Conservation (phyloP, 148 eudicot species). For the Cornus suecica region DNA sequence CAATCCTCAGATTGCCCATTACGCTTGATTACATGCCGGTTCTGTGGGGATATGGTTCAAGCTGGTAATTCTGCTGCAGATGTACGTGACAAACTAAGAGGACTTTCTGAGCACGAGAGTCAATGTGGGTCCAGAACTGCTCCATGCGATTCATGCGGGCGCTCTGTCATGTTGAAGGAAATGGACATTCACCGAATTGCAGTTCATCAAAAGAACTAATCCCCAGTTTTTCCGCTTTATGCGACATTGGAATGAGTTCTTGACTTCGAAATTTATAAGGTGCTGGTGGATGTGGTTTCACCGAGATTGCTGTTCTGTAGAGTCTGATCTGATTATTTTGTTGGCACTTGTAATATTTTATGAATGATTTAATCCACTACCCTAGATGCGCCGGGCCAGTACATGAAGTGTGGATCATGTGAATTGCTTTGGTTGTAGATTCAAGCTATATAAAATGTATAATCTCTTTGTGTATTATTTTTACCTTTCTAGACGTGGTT, state of each 20-base stretch:
- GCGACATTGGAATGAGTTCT: neutral
- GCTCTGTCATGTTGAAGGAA: conserved; percentile 87
- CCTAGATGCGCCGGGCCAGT: neutral
- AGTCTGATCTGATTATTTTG: neutral
- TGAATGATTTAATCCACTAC: neutral
- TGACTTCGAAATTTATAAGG: neutral
- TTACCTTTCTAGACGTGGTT: too few species aligned
- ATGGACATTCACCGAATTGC: conserved; percentile 93
- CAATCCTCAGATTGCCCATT: conserved; percentile 69
- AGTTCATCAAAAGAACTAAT: conserved; percentile 70
- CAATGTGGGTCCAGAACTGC: conserved; percentile 86
- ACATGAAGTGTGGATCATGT: neutral
- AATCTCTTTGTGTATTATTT: too few species aligned
- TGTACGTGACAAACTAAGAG: conserved; percentile 70
- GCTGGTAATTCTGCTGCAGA: conserved; percentile 72
- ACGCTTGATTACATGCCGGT: conserved; percentile 75
- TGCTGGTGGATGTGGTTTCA: neutral
- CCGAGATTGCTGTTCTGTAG: neutral
- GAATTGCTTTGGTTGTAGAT: neutral
- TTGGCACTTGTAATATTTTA: neutral
- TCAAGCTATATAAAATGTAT: neutral
- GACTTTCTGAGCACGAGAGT: conserved; percentile 85
- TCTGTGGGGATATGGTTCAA: conserved; percentile 88
- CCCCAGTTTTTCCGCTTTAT: neutral
- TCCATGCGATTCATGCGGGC: conserved; percentile 92